These are phyloP conservation scores for Hippophae tibetana DNA, from an alignment of 306 rosid genomes.

Conservation along the genomic window DNA sequence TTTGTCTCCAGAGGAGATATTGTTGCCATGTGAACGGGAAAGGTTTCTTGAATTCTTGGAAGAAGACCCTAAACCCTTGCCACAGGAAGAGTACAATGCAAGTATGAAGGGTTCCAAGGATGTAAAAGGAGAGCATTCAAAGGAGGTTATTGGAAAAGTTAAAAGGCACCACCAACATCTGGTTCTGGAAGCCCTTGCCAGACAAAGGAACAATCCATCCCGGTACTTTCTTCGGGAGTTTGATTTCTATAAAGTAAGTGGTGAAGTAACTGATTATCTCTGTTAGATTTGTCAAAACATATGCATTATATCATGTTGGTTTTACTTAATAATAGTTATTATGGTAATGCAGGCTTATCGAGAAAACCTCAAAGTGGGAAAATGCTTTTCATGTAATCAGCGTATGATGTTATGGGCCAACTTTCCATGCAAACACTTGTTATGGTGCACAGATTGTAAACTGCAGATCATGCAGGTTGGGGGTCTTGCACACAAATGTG, in stretches of 20 bases:
- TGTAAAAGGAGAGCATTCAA: constrained; percentile 6
- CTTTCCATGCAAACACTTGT: constrained; percentile 30
- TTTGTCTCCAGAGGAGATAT: background rate
- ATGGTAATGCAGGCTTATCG: constrained; percentile 21
- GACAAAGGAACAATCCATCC: constrained; percentile 18
- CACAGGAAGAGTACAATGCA: constrained; percentile 2
- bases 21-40: background rate
- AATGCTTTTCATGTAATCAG: constrained; percentile 28
- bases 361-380: constrained; percentile 12
- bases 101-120: constrained; percentile 1
- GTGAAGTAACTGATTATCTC: background rate
- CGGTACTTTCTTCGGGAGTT: constrained; percentile 29
- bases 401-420: constrained; percentile 28
- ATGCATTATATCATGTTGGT: background rate
- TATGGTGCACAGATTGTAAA: constrained; percentile 36
- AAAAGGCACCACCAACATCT: constrained; percentile 13
- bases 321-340: background rate
- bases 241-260: constrained; percentile 28
- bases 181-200: constrained; percentile 28
- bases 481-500: constrained; percentile 27
- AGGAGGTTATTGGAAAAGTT: background rate
- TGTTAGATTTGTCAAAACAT: background rate
- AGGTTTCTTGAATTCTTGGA: constrained; percentile 23
- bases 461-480: constrained; percentile 17
- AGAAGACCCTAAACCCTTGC: constrained; percentile 23